phyloP scores from a whole-genome alignment of 306 rosid genomes.

The Prunus mume region DNA sequence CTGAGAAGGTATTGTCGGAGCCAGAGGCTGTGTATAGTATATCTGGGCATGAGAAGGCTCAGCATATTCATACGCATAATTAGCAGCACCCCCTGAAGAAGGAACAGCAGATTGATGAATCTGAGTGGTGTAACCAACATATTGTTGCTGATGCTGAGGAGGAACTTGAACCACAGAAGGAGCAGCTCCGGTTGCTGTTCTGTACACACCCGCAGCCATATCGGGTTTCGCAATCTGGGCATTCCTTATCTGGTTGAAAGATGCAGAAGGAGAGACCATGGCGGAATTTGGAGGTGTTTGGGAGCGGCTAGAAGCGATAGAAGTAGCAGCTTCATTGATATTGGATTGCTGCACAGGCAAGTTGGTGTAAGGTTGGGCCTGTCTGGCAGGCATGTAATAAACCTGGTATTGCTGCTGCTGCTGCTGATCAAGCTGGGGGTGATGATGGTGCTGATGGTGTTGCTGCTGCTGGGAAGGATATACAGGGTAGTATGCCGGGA shows the following conservation, averaged over 20 bases:
- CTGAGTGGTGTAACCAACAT: constrained; percentile 70
- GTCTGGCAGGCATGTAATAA: constrained; percentile 78
- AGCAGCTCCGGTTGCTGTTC: constrained; percentile 57
- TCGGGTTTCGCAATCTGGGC: constrained; percentile 64
- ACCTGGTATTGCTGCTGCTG: constrained; percentile 74
- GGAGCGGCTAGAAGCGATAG: constrained; percentile 49
- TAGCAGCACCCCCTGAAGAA: constrained; percentile 41
- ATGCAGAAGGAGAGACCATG: constrained; percentile 40
- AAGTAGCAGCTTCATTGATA: constrained; percentile 48
- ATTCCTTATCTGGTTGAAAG: constrained; percentile 62
- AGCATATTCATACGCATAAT: constrained; percentile 61
- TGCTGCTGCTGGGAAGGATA: constrained; percentile 59
- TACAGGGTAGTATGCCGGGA: constrained; percentile 72
- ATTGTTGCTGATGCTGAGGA: constrained; percentile 76
- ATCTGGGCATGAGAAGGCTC: constrained; percentile 74
- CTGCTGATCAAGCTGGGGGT: constrained; percentile 55
- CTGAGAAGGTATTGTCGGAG: constrained; percentile 75
- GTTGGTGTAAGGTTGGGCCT: constrained; percentile 60
- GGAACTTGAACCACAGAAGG: constrained; percentile 77
- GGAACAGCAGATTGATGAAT: constrained; percentile 71
- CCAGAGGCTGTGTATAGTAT: constrained; percentile 74
- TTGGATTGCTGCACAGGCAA: constrained; percentile 65
- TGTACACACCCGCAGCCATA: constrained; percentile 55
- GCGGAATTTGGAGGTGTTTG: constrained; percentile 61
- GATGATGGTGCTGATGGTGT: constrained; percentile 29